phyloP scores from a whole-genome alignment of 306 rosid genomes.

The Quercus alba region DNA sequence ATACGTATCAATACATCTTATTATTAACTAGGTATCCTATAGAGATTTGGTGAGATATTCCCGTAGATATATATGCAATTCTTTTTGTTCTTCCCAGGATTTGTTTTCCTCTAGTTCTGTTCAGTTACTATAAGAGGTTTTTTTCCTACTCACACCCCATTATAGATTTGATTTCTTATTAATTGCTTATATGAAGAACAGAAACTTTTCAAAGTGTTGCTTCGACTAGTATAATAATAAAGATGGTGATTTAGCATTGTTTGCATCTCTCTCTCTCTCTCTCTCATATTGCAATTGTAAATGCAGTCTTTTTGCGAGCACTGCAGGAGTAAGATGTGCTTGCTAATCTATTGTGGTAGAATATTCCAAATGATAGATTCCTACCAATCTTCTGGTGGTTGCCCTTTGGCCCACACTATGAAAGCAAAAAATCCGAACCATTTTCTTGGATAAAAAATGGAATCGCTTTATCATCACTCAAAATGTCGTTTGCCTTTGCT shows the following conservation, averaged over 20 bases:
- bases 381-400: too few species aligned
- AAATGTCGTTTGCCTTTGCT: too few species aligned
- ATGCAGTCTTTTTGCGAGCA: too few species aligned
- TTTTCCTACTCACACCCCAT: conserved; percentile 7
- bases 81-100: conserved; percentile 34
- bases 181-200: neutral
- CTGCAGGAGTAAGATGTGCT: too few species aligned
- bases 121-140: neutral
- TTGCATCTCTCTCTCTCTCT: neutral
- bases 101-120: conserved; percentile 41
- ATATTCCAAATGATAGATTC: too few species aligned
- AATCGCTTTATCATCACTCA: too few species aligned
- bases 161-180: conserved; percentile 9
- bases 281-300: neutral
- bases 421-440: too few species aligned
- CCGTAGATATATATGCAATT: conserved; percentile 55
- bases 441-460: too few species aligned
- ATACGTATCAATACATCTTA: conserved; percentile 8
- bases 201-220: neutral
- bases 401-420: too few species aligned
- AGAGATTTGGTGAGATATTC: conserved; percentile 39
- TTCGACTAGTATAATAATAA: conserved; percentile 3
- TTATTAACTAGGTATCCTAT: conserved; percentile 26
- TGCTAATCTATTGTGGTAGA: too few species aligned
- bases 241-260: neutral